These are phyloP conservation scores for Fusarium sp. DNA, from an alignment of 2,329 filamentous ascomycete species.

Conservation along the genomic window DNA sequence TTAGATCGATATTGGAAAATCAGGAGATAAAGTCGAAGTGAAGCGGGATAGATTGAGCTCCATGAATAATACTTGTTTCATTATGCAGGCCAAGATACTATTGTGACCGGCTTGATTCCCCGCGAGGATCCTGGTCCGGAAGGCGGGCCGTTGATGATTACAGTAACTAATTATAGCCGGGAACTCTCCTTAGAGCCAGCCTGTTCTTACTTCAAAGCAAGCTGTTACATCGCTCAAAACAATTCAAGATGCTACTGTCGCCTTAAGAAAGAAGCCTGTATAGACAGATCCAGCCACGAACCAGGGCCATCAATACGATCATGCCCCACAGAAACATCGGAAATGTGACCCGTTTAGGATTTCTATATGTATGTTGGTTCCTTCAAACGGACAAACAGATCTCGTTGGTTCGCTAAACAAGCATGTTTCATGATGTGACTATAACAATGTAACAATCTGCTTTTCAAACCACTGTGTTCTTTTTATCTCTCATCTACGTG, in stretches of 20 bases:
- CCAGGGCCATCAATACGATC: background rate
- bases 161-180: too few species aligned
- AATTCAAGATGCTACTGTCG: too few species aligned
- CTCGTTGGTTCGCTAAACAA: background rate
- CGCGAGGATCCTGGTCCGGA: background rate
- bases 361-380: slow-evolving; percentile 4
- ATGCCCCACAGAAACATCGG: background rate
- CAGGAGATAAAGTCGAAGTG: background rate
- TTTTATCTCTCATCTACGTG: background rate
- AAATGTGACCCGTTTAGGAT: background rate
- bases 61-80: too few species aligned
- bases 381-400: background rate
- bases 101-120: background rate
- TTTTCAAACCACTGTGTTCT: background rate
- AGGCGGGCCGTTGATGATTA: background rate
- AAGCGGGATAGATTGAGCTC: too few species aligned
- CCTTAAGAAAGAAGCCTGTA: too few species aligned
- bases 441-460: background rate
- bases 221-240: too few species aligned
- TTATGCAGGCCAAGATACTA: background rate
- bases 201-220: too few species aligned
- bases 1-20: background rate
- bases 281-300: too few species aligned
- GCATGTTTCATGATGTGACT: background rate
- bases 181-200: too few species aligned